Base-by-base conservation (phyloP, 1,139 yeast genomes). In the Wickerhamiella infanticola region DNA sequence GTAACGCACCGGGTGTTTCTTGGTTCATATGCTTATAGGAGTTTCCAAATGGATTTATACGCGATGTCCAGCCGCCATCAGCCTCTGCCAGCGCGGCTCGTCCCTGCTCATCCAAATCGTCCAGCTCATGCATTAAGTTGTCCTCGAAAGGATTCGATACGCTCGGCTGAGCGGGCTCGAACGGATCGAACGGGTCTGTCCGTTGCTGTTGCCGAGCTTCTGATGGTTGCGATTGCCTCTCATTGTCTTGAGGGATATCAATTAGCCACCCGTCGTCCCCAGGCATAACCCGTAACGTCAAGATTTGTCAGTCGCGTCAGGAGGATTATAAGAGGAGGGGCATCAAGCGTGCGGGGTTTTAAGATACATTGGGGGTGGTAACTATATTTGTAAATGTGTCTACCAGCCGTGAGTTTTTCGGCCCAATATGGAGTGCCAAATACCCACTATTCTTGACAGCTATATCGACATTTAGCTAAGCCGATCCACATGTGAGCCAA, bases 51-150 rank as follows among this genome's bases (percentile, higher is more conserved):
- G 45, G 45, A 40, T 29, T 26, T 25, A 31, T 39, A 13, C 40
- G 41, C 5, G 25, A 37, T 18, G 24, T 18, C 24, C 51, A 23
- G 46, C 45, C 18, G 48, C 48, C 7, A 23, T 23, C 23, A n/a
- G 24, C 43, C 27, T 23, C 24, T n/a, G 39, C 23, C 24, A 36
- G 23, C 24, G 23, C 5, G 43, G 23, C 6, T 11, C 33, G 33
- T 29, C 33, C 33, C 9, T 11, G 38, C 18, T 39, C 44, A 23
- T 47, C 47, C n/a, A 51, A 40, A 1, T 50, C 53, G 31, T 47
- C 49, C 29, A 53, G 50, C 40, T 53, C 55, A 39, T 48, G 47
- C 7, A 35, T 31, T 5, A 41, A 41, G 3, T 45, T 36, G 37
- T 31, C 43, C 11, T 40, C 45, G 37, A 40, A 43, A 18, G 47